Evolutionary conservation across 257 asterid genomes (phyloP), one percentile per base, ranked within the genome.

Genomic region (Jacaranda mimosifolia): DNA sequence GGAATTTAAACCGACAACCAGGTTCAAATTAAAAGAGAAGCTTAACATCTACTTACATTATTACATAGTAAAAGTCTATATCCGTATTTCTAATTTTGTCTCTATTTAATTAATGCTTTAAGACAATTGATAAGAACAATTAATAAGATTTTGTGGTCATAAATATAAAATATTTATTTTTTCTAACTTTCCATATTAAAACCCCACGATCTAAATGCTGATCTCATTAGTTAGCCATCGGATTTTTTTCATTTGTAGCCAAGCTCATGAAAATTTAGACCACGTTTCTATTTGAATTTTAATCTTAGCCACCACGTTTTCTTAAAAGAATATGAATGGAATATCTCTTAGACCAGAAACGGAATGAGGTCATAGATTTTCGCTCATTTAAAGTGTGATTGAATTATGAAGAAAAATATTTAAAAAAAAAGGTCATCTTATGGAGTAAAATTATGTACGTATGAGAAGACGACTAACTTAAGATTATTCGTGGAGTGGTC

Each of bases 321-420:
- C 9, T 48, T 48, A 48, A 12, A 48, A 11, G 52, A 18, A 8
- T 21, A 18, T 32, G 32, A 53, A 53, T 15, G 36, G 51, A 53
- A 4, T 4, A 40, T 14, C 26, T 48, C 42, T 55, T 64, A n/a
- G 43, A 75, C 79, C 49, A 58, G 56, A 46, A 59, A 45, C 12
- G 1, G 3, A 57, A 17, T n/a, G 4, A 53, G 18, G 17, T 18
- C 14, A 14, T n/a, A 14, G 42, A 55, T n/a, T 45, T 35, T 63
- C 12, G 19, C 65, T 59, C 75, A 10, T 71, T 71, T 70, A 53
- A 55, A 36, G 52, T 55, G 70, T 78, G 78, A 7, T 35, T 63
- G 39, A 49, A 59, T 63, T 32, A 2, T 46, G n/a, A 14, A 45
- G 56, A 42, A 45, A 67, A 42, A 14, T 43, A 42, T 58, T 60